Evolutionary conservation across 495 filamentous ascomycete genomes (phyloP).

Genomic region (Hypoxylon perforatum): DNA sequence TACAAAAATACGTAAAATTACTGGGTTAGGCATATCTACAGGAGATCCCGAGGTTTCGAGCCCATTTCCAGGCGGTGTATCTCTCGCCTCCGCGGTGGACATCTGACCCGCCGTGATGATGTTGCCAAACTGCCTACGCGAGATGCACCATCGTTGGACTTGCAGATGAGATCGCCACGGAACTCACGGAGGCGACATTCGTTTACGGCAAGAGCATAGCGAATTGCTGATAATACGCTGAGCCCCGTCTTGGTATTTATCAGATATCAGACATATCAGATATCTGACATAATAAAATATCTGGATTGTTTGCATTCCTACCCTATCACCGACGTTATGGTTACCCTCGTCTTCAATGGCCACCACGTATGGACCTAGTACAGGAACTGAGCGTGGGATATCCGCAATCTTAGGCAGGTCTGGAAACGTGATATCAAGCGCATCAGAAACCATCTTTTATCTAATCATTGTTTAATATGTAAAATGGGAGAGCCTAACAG

Average conservation of each 20-base stretch:
- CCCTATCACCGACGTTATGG: too few relatives aligned
- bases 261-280: conserved; percentile 5
- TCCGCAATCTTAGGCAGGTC: too few relatives aligned
- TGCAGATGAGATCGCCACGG: conserved; percentile 13
- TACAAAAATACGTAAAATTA: conserved; percentile 1
- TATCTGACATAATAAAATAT: background rate
- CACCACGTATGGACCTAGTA: too few relatives aligned
- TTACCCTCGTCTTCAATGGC: too few relatives aligned
- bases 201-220: background rate
- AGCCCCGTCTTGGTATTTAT: conserved; percentile 1
- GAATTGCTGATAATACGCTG: background rate
- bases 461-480: too few relatives aligned
- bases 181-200: conserved; percentile 11
- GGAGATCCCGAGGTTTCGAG: conserved; percentile 27
- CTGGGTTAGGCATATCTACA: conserved; percentile 6
- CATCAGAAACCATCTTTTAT: too few relatives aligned
- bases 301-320: too few relatives aligned
- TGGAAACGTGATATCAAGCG: too few relatives aligned
- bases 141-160: conserved; percentile 13
- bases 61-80: conserved; percentile 29
- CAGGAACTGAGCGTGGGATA: too few relatives aligned
- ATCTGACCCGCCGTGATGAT: conserved; percentile 13
- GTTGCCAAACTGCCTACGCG: conserved; percentile 23
- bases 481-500: conserved; percentile 9
- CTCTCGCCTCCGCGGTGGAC: conserved; percentile 4